Conservation (phyloP, 805 yeast species). For the Wickerhamiella parazyma region DNA sequence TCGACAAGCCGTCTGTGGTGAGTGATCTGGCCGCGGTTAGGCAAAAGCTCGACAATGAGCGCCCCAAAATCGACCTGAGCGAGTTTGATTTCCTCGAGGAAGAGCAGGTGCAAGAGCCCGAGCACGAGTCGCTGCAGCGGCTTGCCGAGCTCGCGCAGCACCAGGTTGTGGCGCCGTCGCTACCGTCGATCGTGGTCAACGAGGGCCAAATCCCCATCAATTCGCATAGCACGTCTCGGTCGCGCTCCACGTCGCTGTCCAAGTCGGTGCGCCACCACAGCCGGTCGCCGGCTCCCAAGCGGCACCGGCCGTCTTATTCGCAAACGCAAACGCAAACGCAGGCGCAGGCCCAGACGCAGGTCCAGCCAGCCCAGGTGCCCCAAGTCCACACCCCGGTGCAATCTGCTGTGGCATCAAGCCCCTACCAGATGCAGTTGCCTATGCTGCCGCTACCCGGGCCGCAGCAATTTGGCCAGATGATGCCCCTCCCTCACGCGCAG, state of each 20-base stretch:
- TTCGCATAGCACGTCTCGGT: conserved; percentile 6
- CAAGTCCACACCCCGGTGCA: neutral
- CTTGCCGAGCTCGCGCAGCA: conserved; percentile 10
- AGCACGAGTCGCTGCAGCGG: conserved; percentile 4
- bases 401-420: neutral
- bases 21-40: conserved; percentile 15
- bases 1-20: conserved; percentile 15
- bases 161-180: neutral
- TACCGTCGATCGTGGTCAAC: neutral
- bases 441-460: neutral
- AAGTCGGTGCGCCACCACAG: conserved; percentile 6
- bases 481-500: neutral
- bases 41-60: conserved; percentile 2
- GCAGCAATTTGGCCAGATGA: neutral
- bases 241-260: conserved; percentile 1
- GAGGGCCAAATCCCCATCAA: conserved; percentile 2
- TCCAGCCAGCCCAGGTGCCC: conserved; percentile 1
- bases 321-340: conserved; percentile 8
- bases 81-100: conserved; percentile 6
- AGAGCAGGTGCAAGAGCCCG: conserved; percentile 3
- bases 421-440: neutral
- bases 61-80: conserved; percentile 6
- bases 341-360: conserved; percentile 9
- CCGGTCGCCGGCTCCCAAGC: conserved; percentile 4
- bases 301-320: conserved; percentile 1